phyloP scores from a whole-genome alignment of 2,329 filamentous ascomycete genomes.

The Pseudogymnoascus sp. region DNA sequence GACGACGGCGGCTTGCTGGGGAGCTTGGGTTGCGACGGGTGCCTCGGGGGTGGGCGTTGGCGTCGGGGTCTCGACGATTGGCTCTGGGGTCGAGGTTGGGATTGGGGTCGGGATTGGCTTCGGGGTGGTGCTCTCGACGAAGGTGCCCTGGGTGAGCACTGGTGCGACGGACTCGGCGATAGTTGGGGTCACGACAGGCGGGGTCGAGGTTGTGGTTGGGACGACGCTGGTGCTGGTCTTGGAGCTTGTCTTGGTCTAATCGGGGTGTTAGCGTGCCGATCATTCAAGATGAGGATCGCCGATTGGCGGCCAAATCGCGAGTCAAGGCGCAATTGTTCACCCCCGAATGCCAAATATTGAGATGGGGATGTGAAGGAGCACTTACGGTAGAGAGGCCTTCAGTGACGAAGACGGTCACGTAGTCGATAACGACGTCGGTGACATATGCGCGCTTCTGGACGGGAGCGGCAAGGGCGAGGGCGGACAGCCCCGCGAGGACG shows the following conservation, averaged over 20 bases:
- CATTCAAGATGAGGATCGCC: conserved; percentile 6
- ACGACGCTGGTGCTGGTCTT: conserved; percentile 11
- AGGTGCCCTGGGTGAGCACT: conserved; percentile 4
- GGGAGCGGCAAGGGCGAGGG: conserved; percentile 28
- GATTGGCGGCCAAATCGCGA: neutral
- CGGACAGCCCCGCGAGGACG: conserved; percentile 28
- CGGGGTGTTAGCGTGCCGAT: conserved; percentile 4
- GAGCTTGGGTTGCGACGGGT: neutral
- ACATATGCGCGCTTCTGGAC: conserved; percentile 23
- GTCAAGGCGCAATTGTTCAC: neutral
- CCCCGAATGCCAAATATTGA: neutral
- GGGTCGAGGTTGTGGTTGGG: conserved; percentile 5
- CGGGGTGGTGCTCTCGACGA: conserved; percentile 14
- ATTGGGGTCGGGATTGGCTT: neutral
- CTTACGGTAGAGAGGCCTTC: conserved; percentile 16
- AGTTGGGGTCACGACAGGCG: conserved; percentile 17
- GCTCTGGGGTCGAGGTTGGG: conserved; percentile 7
- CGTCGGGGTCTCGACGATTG: conserved; percentile 9
- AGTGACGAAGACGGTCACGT: conserved; percentile 32
- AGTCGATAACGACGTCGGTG: conserved; percentile 26
- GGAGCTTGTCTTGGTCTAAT: neutral
- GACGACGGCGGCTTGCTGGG: conserved; percentile 3
- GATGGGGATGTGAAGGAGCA: neutral
- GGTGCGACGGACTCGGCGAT: neutral
- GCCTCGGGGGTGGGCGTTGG: conserved; percentile 3